Evolutionary conservation across 2,329 filamentous ascomycete species (phyloP).

Genomic region (Phialemonium atrogriseum): DNA sequence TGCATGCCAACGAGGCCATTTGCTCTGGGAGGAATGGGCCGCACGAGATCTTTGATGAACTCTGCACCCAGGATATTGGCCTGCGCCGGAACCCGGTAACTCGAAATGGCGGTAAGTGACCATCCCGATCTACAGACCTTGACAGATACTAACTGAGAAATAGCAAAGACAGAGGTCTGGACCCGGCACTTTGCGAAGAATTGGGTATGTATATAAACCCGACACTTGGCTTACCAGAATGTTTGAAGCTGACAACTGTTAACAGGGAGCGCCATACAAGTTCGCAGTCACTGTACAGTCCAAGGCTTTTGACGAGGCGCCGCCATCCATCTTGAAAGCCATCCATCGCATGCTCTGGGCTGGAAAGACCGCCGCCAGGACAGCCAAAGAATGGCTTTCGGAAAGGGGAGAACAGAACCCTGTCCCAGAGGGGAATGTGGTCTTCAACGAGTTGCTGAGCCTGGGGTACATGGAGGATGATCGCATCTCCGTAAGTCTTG

Average conservation of each 20-base stretch:
- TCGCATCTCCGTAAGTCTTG: slow-evolving; percentile 45
- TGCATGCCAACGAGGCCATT: slow-evolving; percentile 45
- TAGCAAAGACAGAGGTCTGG: slow-evolving; percentile 31
- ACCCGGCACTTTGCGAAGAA: slow-evolving; percentile 47
- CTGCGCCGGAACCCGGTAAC: slow-evolving; percentile 34
- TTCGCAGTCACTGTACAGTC: slow-evolving; percentile 50
- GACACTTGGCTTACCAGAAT: too few relatives aligned
- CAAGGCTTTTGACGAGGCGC: slow-evolving; percentile 39
- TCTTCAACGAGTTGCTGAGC: slow-evolving; percentile 57
- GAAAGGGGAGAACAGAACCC: too few relatives aligned
- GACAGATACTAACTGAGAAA: slow-evolving; percentile 2
- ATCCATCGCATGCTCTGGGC: slow-evolving; percentile 49
- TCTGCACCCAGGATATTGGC: slow-evolving; percentile 36
- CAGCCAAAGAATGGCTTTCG: slow-evolving; percentile 11
- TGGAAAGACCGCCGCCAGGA: slow-evolving; percentile 29
- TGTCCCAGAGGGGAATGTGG: slow-evolving; percentile 20
- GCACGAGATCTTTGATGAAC: slow-evolving; percentile 47
- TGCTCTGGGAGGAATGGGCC: slow-evolving; percentile 45
- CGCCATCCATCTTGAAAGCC: slow-evolving; percentile 36
- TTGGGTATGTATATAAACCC: slow-evolving; percentile 35
- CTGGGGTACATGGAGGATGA: slow-evolving; percentile 55
- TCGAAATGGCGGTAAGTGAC: slow-evolving; percentile 22
- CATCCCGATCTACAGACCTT: slow-evolving; percentile 5
- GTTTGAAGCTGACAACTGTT: slow-evolving; percentile 15
- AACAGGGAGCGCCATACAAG: slow-evolving; percentile 56